Evolutionary conservation across 768 basidiomycete species (phyloP).

Genomic region (Pulveroboletus frians): DNA sequence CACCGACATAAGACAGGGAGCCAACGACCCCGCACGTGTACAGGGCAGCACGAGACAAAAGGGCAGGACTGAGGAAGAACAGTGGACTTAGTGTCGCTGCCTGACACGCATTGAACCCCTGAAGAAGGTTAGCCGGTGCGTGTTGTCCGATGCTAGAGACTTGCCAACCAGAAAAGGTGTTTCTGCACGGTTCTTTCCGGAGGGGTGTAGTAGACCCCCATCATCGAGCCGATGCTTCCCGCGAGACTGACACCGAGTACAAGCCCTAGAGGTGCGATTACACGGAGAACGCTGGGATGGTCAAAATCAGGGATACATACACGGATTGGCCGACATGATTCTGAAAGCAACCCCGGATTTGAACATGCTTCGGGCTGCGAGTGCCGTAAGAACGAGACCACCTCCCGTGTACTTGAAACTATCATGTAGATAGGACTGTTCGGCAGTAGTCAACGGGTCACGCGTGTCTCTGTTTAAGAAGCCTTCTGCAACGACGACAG

Average conservation of each 20-base stretch:
- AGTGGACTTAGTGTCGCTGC: constrained; percentile 81
- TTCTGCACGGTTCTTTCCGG: constrained; percentile 75
- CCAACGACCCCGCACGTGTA: constrained; percentile 88
- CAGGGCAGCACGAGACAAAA: constrained; percentile 80
- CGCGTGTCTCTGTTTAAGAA: constrained; percentile 77
- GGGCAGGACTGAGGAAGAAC: constrained; percentile 83
- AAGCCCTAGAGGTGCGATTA: constrained; percentile 46
- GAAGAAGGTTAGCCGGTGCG: constrained; percentile 1
- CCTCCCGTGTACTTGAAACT: constrained; percentile 82
- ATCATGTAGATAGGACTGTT: constrained; percentile 67
- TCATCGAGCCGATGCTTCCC: constrained; percentile 81
- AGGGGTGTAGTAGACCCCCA: constrained; percentile 72
- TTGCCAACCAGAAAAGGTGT: constrained; percentile 75
- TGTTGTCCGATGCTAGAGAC: constrained; percentile 18
- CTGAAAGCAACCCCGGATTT: constrained; percentile 60
- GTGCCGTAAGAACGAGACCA: constrained; percentile 70
- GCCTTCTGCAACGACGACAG: constrained; percentile 56
- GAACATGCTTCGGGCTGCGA: constrained; percentile 77
- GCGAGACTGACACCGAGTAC: constrained; percentile 77
- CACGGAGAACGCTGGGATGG: neutral
- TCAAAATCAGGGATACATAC: constrained; percentile 34
- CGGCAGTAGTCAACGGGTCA: constrained; percentile 54
- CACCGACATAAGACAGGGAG: constrained; percentile 80
- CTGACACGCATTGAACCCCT: constrained; percentile 85
- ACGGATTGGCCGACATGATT: constrained; percentile 81